phyloP scores from a whole-genome alignment of 2,329 filamentous ascomycete genomes.

The Cladosporium cucumerinum region DNA sequence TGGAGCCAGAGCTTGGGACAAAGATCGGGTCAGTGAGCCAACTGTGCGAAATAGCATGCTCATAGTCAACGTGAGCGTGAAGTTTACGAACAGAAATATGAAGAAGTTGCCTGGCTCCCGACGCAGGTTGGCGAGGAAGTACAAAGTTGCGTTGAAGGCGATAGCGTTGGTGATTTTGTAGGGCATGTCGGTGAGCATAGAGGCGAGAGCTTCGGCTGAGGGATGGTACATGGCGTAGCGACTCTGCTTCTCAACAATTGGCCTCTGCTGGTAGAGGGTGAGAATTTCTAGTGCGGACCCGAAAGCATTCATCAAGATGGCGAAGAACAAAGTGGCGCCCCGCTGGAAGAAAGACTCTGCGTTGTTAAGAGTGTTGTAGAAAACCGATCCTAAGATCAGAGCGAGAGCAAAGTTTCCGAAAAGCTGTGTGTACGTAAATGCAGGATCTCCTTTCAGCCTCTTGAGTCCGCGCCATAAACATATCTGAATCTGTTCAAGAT shows the following conservation, averaged over 20 bases:
- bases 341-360: constrained; percentile 74
- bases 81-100: constrained; percentile 76
- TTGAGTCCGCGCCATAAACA: constrained; percentile 79
- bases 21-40: constrained; percentile 68
- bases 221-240: constrained; percentile 91
- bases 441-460: constrained; percentile 72
- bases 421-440: constrained; percentile 64
- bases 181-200: constrained; percentile 81
- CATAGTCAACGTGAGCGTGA: constrained; percentile 71
- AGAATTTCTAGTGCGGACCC: constrained; percentile 78
- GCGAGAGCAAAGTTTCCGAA: constrained; percentile 73
- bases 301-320: constrained; percentile 81
- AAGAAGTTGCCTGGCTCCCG: constrained; percentile 76
- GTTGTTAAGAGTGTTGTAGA: constrained; percentile 66
- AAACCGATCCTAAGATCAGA: constrained; percentile 75
- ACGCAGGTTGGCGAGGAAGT: constrained; percentile 82
- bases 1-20: constrained; percentile 56
- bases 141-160: constrained; percentile 74
- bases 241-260: constrained; percentile 86
- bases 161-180: constrained; percentile 73
- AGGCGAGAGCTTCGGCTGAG: constrained; percentile 80
- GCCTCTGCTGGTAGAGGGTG: constrained; percentile 81
- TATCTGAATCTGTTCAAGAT: constrained; percentile 68
- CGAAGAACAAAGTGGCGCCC: constrained; percentile 81
- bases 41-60: constrained; percentile 84